Base-by-base conservation (phyloP, 2,329 filamentous ascomycete species). In the Ophiosphaerella herpotricha region DNA sequence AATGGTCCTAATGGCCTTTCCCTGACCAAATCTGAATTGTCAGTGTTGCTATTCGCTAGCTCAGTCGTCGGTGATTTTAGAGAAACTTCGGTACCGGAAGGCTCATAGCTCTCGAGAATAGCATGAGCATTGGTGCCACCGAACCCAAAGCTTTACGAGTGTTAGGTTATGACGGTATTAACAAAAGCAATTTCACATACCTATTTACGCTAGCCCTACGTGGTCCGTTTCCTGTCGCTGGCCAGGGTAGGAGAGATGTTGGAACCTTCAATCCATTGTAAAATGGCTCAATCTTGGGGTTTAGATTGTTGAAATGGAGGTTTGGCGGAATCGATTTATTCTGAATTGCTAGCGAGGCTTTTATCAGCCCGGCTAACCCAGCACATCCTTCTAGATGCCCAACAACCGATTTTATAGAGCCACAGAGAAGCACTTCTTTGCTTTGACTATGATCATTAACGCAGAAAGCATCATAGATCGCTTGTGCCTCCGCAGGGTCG, bases 371-470 rank as follows among this genome's bases (percentile, higher is more conserved):
- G 3, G 69, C 70, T 1, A 76, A 49, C 9, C 73, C 74, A 3
- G 71, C 69, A 4, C 68, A 64, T 12, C 68, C 73, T 58, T 77
- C 72, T 1, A 67, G 65, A 47, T 77, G 75, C 1, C 75, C 74
- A 36, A 77, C 64, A 31, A 75, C 70, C 61, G 64, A 77, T 72
- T 55, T 67, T 23, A 67, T 58, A 9, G 40, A 44, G 5, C 23
- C 41, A 35, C 6, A 6, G 24, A 31, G 32, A 5, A 41, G 12
- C 12, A 8, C 4, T 5, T 29, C 16, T 21, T 26, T 11, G 3
- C 11, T 29, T 13, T 2, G 1, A 5, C 5, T 11, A 7, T 6
- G 9, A 26, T n/a, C 21, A 4, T 39, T 8, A 4, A 2, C 4
- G 21, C 23, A 39, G 18, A 69, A 67, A 0, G 55, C 52, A 2